Conservation (phyloP, 768 basidiomycete species). For the Lactarius vividus region DNA sequence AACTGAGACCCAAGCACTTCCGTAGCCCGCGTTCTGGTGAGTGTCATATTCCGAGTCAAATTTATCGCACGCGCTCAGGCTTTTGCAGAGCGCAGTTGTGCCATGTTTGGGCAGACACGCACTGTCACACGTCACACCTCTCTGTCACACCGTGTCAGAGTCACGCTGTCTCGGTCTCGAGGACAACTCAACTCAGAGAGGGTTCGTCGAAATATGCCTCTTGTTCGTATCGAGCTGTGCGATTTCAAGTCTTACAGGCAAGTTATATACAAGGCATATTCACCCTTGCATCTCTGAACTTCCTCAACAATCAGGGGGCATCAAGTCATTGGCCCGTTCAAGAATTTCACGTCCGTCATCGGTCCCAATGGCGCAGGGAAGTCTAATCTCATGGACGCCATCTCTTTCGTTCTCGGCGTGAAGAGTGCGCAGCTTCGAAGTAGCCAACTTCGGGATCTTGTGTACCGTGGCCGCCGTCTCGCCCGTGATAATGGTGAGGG, state of each 20-base stretch:
- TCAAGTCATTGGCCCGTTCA: conserved; percentile 87
- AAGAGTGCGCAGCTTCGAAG: conserved; percentile 91
- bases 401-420: conserved; percentile 97
- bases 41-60: too few species aligned
- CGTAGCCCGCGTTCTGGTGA: too few species aligned
- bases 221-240: conserved; percentile 82
- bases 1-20: too few species aligned
- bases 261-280: conserved; percentile 16
- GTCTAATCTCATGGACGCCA: conserved; percentile 99
- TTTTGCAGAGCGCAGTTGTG: too few species aligned
- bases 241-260: conserved; percentile 97
- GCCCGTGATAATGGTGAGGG: conserved; percentile 47
- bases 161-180: neutral
- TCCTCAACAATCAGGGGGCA: conserved; percentile 50
- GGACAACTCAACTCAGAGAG: neutral
- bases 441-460: conserved; percentile 91
- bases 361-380: conserved; percentile 99
- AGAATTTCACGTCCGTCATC: conserved; percentile 92
- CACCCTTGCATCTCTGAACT: neutral
- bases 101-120: too few species aligned
- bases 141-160: neutral
- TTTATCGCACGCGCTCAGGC: too few species aligned
- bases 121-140: too few species aligned
- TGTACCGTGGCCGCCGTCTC: conserved; percentile 86
- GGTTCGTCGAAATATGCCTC: conserved; percentile 53